phyloP scores from a whole-genome alignment of 108 stramenopile genomes.

The Licmophora abbreviata region DNA sequence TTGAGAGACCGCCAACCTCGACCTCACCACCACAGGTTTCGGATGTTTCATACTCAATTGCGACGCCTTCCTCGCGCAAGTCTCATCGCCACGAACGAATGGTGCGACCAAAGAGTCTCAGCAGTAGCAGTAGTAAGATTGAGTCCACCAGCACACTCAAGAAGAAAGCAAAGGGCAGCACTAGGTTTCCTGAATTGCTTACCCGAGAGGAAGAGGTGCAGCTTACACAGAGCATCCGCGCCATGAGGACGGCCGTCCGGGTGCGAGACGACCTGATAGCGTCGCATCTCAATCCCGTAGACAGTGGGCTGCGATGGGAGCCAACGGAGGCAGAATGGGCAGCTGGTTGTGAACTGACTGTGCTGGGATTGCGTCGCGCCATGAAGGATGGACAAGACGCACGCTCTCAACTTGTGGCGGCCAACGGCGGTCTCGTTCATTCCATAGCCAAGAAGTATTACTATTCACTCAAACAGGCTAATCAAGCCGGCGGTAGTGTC shows the following conservation, averaged over 20 bases:
- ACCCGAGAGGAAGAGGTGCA: conserved; percentile 48
- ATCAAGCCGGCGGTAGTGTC: conserved; percentile 40
- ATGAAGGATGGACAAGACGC: conserved; percentile 57
- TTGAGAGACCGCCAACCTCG: no score
- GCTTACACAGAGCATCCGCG: conserved; percentile 30
- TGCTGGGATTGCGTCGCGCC: conserved; percentile 30
- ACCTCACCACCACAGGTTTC: no score
- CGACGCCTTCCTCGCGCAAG: no score
- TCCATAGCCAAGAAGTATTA: conserved; percentile 63
- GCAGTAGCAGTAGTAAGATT: background rate
- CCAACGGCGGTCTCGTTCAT: conserved; percentile 76
- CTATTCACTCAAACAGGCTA: conserved; percentile 34
- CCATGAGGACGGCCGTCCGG: conserved; percentile 26
- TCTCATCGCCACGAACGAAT: no score
- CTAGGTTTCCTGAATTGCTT: conserved; percentile 19
- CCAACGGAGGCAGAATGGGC: conserved; percentile 59
- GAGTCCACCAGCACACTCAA: background rate
- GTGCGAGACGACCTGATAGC: conserved; percentile 33
- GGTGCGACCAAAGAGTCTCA: background rate
- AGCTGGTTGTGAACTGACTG: conserved; percentile 47
- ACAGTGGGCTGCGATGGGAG: conserved; percentile 4
- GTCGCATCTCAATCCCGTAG: conserved; percentile 16
- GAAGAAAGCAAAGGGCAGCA: conserved; percentile 4
- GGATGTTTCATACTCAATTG: no score
- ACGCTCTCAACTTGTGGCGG: conserved; percentile 41